Evolutionary conservation across 768 basidiomycete genomes (phyloP).

Genomic region (Tricholoma terreum): DNA sequence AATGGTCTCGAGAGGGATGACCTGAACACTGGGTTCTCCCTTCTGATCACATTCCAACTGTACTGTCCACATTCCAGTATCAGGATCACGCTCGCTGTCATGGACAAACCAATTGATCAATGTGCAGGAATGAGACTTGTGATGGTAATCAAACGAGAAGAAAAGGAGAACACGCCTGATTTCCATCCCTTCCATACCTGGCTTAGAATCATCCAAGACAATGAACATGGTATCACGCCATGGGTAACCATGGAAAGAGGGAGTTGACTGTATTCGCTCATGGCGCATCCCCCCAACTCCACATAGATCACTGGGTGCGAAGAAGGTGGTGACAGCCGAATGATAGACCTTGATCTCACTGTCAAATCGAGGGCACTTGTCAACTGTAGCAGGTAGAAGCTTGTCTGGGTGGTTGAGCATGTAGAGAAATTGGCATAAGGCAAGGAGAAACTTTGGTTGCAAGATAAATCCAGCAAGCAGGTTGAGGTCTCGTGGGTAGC

Average conservation of each 20-base stretch:
- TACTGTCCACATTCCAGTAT: conserved; percentile 1
- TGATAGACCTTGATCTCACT: neutral
- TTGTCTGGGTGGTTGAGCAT: too few relatives aligned
- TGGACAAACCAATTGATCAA: too few relatives aligned
- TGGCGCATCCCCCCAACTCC: neutral
- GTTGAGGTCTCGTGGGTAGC: too few relatives aligned
- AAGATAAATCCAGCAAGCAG: too few relatives aligned
- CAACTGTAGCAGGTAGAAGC: too few relatives aligned
- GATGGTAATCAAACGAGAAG: neutral
- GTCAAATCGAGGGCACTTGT: neutral
- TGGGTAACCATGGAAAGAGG: neutral
- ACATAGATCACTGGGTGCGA: neutral
- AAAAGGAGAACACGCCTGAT: neutral
- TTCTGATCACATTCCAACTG: too few relatives aligned
- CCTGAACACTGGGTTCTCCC: too few relatives aligned
- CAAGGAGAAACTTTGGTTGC: too few relatives aligned
- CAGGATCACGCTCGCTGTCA: neutral
- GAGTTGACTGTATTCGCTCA: neutral
- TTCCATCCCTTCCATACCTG: too few relatives aligned
- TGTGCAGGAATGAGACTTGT: too few relatives aligned
- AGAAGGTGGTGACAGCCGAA: neutral
- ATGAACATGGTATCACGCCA: neutral
- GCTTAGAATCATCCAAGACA: conserved; percentile 4
- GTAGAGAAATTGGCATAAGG: too few relatives aligned
- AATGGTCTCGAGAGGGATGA: conserved; percentile 1